A percentile compares a stretch with the other conserved stretches of the same genome.
phyloP scores from a whole-genome alignment of 768 basidiomycete genomes.

The Suillus decipiens region DNA sequence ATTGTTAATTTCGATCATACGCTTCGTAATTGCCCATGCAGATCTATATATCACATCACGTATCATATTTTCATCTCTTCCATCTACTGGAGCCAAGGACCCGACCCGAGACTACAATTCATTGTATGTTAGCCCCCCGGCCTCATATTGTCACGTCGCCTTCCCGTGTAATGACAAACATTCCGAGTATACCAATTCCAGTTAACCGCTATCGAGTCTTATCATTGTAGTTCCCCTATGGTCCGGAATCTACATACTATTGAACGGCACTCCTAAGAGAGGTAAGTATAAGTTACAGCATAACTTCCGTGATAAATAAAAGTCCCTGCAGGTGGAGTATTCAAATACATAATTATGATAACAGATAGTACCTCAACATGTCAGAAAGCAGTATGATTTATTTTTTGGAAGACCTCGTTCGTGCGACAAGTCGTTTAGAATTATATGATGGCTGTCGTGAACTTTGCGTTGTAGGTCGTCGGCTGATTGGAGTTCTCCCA shows the following conservation, averaged over 20 bases:
- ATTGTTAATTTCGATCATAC: neutral
- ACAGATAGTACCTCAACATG: conserved; percentile 3
- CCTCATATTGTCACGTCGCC: neutral
- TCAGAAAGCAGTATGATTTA: conserved; percentile 3
- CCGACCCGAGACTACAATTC: conserved; percentile 4
- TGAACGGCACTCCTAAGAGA: neutral
- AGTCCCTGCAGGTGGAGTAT: conserved; percentile 7
- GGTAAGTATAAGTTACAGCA: conserved; percentile 7
- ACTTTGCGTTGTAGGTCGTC: conserved; percentile 15
- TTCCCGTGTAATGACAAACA: neutral
- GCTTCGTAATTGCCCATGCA: conserved; percentile 3
- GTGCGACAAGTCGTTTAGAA: conserved; percentile 16
- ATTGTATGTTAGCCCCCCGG: too few relatives aligned
- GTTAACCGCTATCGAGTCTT: neutral
- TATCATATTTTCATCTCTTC: neutral
- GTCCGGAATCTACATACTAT: neutral
- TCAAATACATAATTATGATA: conserved; percentile 10
- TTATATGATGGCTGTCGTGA: conserved; percentile 23
- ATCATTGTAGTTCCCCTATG: neutral
- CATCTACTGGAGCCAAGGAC: neutral
- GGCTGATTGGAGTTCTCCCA: conserved; percentile 16
- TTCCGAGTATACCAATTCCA: neutral
- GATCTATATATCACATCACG: neutral
- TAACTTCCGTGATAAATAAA: conserved; percentile 6
- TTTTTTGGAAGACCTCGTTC: neutral